A percentile compares a stretch with the other conserved stretches of the same genome.
phyloP scores from a whole-genome alignment of 768 basidiomycete species.

The Sarcomyxa edulis region DNA sequence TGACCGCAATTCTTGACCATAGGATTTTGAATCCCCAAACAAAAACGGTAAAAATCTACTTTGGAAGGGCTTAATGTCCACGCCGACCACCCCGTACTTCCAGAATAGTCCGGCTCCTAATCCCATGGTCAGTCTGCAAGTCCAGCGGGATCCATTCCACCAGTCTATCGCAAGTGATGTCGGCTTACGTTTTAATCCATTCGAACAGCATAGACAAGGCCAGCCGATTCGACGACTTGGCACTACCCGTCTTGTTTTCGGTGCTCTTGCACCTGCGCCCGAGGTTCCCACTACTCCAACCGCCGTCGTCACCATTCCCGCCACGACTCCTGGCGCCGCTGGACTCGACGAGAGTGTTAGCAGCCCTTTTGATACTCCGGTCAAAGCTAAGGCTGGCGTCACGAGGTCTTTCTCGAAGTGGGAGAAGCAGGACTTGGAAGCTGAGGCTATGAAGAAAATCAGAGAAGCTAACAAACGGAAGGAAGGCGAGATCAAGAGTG shows the following conservation, averaged over 20 bases:
- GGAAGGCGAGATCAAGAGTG: slow-evolving; percentile 26
- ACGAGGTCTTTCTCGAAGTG: slow-evolving; percentile 60
- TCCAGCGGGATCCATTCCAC: slow-evolving; percentile 31
- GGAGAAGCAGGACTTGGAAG: slow-evolving; percentile 85
- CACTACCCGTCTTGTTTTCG: not conserved
- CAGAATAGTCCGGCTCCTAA: too few species aligned
- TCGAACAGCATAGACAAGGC: slow-evolving; percentile 22
- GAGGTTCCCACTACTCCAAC: slow-evolving; percentile 5
- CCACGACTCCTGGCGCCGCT: slow-evolving; percentile 3
- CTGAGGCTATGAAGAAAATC: slow-evolving; percentile 70
- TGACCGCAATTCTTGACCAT: slow-evolving; percentile 2
- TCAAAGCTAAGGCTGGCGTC: slow-evolving; percentile 1
- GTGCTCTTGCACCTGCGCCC: not conserved
- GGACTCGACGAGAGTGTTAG: slow-evolving; percentile 8
- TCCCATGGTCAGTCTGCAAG: slow-evolving; percentile 15
- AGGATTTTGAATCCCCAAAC: slow-evolving; percentile 11
- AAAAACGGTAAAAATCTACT: slow-evolving; percentile 59
- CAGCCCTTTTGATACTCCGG: too few species aligned
- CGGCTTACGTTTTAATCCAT: slow-evolving; percentile 46
- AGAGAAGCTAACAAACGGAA: slow-evolving; percentile 40
- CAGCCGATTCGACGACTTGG: not conserved
- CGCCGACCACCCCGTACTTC: slow-evolving; percentile 27
- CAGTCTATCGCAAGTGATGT: slow-evolving; percentile 41
- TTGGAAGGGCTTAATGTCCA: slow-evolving; percentile 56
- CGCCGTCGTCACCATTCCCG: slow-evolving; percentile 4